Evolutionary conservation across 2,329 filamentous ascomycete genomes (phyloP), one percentile per base, ranked within the genome.

Genomic region (Cyphellophora europaea): DNA sequence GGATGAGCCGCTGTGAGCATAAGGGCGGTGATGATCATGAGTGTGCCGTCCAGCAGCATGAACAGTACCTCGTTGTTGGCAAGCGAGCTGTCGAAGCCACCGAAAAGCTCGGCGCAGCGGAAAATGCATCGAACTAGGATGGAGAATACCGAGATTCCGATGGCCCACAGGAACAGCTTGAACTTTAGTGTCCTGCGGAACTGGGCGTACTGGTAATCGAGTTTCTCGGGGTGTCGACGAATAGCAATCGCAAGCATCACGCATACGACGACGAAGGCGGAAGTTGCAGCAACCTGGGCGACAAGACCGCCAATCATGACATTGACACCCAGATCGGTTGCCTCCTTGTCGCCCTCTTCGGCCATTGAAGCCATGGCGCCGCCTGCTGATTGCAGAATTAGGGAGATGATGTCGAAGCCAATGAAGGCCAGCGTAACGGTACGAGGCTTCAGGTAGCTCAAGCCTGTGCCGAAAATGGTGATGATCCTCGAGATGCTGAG

Each of bases 231-330:
- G n/a, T 32, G 30, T n/a, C 18, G 5, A 6, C 30, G 15, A 17
- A 32, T 32, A n/a, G 30, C 15, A 13, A 14, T 12, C 6, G 30
- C 30, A 13, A 32, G n/a, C n/a, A 16, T 13, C 30, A 19, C 15
- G 17, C 30, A 32, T 6, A 32, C 12, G 6, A 15, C 14, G 30
- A 14, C 15, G 18, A 32, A 32, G 6, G 17, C 13, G 13, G 30
- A 12, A 4, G 30, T 32, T 8, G 30, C 15, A 16, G 11, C 30
- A 5, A 41, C 42, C 67, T 52, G 27, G 65, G 43, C 21, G 79
- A 61, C 4, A 27, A 44, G 38, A 36, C 78, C 78, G 4, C 73
- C 73, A n/a, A 82, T 65, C 67, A 77, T 77, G 56, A 80, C 69
- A 50, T 79, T 61, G 42, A 71, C 66, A n/a, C 74, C 77, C 0